Conservation (phyloP, 192 early-diverging fungal species). For the Umbelopsis isabellina region DNA sequence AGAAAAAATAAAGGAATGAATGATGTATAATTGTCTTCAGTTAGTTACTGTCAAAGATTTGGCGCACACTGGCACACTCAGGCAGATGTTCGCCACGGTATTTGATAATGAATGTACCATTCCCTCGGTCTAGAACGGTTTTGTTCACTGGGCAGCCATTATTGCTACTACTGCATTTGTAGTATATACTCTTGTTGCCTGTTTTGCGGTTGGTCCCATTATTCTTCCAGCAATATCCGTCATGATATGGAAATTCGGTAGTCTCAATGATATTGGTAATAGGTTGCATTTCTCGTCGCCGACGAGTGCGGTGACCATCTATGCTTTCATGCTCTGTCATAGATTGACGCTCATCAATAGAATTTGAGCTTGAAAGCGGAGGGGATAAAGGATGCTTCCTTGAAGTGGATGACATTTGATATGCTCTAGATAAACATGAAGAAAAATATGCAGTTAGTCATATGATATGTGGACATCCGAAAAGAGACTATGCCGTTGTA, state of each 20-base stretch:
- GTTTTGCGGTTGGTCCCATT: conserved; percentile 63
- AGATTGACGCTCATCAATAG: conserved; percentile 18
- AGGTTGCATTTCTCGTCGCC: conserved; percentile 63
- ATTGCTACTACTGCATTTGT: conserved; percentile 62
- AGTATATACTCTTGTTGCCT: conserved; percentile 62
- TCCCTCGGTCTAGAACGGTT: conserved; percentile 58
- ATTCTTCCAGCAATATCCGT: conserved; percentile 61
- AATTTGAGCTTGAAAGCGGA: conserved; percentile 13
- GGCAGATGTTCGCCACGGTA: conserved; percentile 55
- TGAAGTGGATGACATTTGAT: conserved; percentile 10
- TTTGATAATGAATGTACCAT: conserved; percentile 58
- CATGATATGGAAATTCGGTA: conserved; percentile 44
- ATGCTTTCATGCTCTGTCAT: conserved; percentile 6
- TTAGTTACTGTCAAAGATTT: conserved; percentile 27
- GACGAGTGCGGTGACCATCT: conserved; percentile 43
- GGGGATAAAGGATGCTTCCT: conserved; percentile 16
- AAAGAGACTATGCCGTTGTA: too few relatives aligned
- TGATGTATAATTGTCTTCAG: conserved; percentile 5
- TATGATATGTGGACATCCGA: neutral
- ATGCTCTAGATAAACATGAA: neutral
- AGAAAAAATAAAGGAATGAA: neutral
- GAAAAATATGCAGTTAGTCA: neutral
- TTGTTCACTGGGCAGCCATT: conserved; percentile 56
- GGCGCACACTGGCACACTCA: conserved; percentile 49
- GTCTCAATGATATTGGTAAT: conserved; percentile 62